Conservation (phyloP, 768 basidiomycete species). For the Trametes villosa region DNA sequence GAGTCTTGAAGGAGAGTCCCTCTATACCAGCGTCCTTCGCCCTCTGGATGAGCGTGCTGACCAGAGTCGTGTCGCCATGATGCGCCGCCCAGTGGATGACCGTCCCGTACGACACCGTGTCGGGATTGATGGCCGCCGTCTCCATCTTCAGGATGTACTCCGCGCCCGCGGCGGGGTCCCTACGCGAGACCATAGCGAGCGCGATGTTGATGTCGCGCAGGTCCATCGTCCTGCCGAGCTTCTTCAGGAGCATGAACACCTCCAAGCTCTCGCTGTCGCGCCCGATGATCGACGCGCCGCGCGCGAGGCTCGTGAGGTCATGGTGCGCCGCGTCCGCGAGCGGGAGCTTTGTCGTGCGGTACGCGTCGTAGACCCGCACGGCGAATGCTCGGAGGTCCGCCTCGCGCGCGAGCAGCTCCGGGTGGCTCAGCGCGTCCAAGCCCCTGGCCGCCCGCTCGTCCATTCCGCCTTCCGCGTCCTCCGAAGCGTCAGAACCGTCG, state of each 20-base stretch:
- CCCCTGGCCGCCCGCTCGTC: not conserved
- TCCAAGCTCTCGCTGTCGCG: constrained; percentile 50
- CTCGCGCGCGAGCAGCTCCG: constrained; percentile 32
- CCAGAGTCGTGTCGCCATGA: constrained; percentile 49
- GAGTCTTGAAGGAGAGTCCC: constrained; percentile 51
- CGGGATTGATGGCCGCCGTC: constrained; percentile 50
- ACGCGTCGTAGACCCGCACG: constrained; percentile 49
- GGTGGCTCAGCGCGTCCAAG: constrained; percentile 9
- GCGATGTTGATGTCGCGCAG: constrained; percentile 67
- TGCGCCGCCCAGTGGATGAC: constrained; percentile 61
- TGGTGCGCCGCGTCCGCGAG: constrained; percentile 51
- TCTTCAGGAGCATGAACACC: constrained; percentile 49
- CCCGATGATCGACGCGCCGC: constrained; percentile 63
- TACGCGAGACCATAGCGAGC: constrained; percentile 55
- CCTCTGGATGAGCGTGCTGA: constrained; percentile 44
- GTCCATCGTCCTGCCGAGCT: constrained; percentile 60
- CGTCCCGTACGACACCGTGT: constrained; percentile 61
- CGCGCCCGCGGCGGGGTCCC: constrained; percentile 51
- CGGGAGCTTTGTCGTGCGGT: constrained; percentile 48
- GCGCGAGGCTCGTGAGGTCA: constrained; percentile 62
- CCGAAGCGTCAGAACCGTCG: constrained; percentile 8
- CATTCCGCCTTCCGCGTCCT: constrained; percentile 3
- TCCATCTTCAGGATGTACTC: constrained; percentile 57
- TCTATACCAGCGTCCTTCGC: constrained; percentile 42
- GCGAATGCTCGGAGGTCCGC: constrained; percentile 42